Evolutionary conservation across 2,329 filamentous ascomycete genomes (phyloP).

Genomic region (Stagonosporopsis cucurbitacearum): DNA sequence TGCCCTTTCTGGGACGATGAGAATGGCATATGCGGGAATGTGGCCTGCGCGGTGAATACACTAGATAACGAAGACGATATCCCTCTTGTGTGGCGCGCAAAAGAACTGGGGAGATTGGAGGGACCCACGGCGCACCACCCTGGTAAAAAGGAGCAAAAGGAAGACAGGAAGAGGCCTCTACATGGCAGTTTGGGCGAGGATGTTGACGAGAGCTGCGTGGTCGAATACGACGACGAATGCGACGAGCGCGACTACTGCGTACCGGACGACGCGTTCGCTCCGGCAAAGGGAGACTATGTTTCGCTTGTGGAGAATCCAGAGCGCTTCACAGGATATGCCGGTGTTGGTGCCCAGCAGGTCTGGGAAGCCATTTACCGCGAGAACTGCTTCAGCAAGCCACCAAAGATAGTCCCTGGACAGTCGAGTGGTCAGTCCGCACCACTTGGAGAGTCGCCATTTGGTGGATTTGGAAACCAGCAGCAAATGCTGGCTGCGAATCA

Average conservation of each 20-base stretch:
- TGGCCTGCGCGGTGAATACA: constrained; percentile 93
- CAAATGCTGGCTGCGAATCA: constrained; percentile 64
- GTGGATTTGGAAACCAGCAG: constrained; percentile 52
- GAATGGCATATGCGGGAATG: constrained; percentile 93
- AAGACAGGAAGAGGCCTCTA: constrained; percentile 75
- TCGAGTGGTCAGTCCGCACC: constrained; percentile 42
- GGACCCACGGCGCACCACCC: constrained; percentile 92
- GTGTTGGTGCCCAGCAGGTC: constrained; percentile 82
- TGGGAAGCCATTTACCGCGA: constrained; percentile 98
- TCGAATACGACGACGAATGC: constrained; percentile 97
- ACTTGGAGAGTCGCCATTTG: constrained; percentile 47
- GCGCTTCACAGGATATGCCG: constrained; percentile 91
- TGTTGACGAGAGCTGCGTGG: constrained; percentile 93
- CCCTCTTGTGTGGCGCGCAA: constrained; percentile 86
- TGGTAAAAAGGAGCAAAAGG: constrained; percentile 72
- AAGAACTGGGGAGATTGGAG: constrained; percentile 89
- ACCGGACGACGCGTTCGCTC: constrained; percentile 87
- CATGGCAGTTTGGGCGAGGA: constrained; percentile 82
- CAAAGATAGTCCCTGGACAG: constrained; percentile 37
- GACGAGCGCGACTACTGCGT: constrained; percentile 97
- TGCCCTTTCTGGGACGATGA: constrained; percentile 97
- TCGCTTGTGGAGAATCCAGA: constrained; percentile 93
- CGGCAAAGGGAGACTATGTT: constrained; percentile 93
- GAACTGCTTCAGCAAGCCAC: constrained; percentile 80
- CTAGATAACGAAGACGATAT: constrained; percentile 95